Base-by-base conservation (phyloP, 2,329 filamentous ascomycete genomes). In the Aspergillus fumigatus region DNA sequence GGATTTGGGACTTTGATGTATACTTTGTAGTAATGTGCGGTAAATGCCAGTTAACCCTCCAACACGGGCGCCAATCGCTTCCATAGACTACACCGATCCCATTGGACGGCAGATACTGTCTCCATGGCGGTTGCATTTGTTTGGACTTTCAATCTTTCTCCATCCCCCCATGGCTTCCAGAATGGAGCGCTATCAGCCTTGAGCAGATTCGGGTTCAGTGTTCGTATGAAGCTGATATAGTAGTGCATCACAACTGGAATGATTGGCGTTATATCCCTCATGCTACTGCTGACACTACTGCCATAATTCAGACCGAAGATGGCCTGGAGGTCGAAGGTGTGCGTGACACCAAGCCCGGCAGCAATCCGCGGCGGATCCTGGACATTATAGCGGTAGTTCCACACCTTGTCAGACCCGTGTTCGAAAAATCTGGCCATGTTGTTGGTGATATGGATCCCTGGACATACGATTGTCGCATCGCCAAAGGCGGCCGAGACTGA, bases 351-450 rank as follows among this genome's bases (percentile, higher is more conserved):
- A 26, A 72, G 71, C 2, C 70, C 74, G 0, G 54, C 51, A 1
- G 69, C 70, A 1, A 77, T 68, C 48, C 76, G 70, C 2, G 68
- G 63, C 1, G 72, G 69, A 11, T 72, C 67, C 11, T 70, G 73
- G 1, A 81, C 76, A 48, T 81, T 78, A 71, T 76, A 81, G 0
- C 77, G 71, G 59, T 82, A 82, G 48, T 77, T 75, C 75, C 78
- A 82, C 6, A 74, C 72, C 1, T 67, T 61, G 8, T 56, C 8
- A 4, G 67, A 64, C 19, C 73, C 70, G 21, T 65, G 64, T 7
- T 57, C 50, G 1, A 35, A 14, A 6, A 35, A 35, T 17, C 48
- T 52, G 1, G 72, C 67, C 51, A 67, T 61, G 1, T 67, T 63
- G 5, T 66, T 62, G 0, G 77, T 70, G 50, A 81, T 74, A 48